These are phyloP conservation scores for Quercus mongolica DNA, from an alignment of 306 rosid species.

Conservation along the genomic window DNA sequence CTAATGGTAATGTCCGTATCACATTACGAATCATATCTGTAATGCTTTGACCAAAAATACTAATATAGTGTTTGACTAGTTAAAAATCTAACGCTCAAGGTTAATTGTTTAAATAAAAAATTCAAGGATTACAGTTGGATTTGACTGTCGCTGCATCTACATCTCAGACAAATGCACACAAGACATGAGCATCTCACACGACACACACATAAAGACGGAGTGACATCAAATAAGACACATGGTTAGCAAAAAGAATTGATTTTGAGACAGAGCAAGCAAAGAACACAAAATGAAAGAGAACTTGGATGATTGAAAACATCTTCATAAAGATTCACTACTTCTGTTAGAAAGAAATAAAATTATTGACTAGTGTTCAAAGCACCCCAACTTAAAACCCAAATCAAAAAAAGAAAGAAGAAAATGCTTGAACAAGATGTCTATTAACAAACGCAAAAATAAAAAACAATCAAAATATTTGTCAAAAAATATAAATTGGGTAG, in stretches of 20 bases:
- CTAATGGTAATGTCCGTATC: too few species aligned
- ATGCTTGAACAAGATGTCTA: not conserved
- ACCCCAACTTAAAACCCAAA: not conserved
- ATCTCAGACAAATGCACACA: slow-evolving; percentile 15
- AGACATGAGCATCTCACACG: not conserved
- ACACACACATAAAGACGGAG: slow-evolving; percentile 13
- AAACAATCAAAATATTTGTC: not conserved
- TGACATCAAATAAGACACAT: slow-evolving; percentile 27
- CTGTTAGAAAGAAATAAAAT: too few species aligned
- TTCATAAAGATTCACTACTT: too few species aligned
- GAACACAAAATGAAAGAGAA: slow-evolving; percentile 24
- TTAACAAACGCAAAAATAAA: not conserved
- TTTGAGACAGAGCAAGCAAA: slow-evolving; percentile 25
- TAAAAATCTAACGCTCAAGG: too few species aligned
- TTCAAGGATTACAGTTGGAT: too few species aligned
- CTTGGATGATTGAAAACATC: too few species aligned
- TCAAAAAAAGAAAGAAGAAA: too few species aligned
- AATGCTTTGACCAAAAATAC: too few species aligned
- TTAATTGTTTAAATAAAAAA: too few species aligned
- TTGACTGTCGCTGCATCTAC: slow-evolving; percentile 8
- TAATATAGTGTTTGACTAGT: too few species aligned
- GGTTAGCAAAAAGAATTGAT: slow-evolving; percentile 5
- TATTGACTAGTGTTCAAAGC: not conserved
- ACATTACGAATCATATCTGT: too few species aligned
- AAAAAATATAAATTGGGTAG: not conserved